Base-by-base conservation (phyloP, 306 rosid species). In the Biancaea sappan region DNA sequence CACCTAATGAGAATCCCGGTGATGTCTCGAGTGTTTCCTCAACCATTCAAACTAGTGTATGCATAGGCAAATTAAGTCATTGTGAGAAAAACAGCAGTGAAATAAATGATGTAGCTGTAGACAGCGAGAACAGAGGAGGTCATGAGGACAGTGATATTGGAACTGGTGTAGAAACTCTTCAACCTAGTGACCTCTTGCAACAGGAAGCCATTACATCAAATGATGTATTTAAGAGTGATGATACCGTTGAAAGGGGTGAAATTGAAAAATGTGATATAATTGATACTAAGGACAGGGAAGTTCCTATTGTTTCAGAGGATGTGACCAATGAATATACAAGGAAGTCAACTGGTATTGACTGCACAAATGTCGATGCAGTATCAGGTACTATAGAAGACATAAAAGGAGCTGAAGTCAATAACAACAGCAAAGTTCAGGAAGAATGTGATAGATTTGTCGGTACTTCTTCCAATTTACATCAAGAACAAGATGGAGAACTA, bases 291-390 rank as follows among this genome's bases (percentile, higher is more conserved):
- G 74, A 69, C 56, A 47, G 47, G 68, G 84, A 69, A 51, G 73
- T 6, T 21, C 35, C 51, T 14, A n/a, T 15, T 69, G 59, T 72
- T 77, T 79, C 81, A 60, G 91, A 86, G 65, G 83, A 50, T 37
- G 75, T 38, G 26, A 50, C 15, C 12, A 75, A 67, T 58, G 85
- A 31, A 48, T 38, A 78, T 54, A 19, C 19, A 22, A 66, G 43
- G 62, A 61, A 72, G 73, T 62, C 80, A n/a, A 79, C 58, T 57
- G 86, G 62, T 37, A 63, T 69, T 41, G 85, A 73, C 48, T 54
- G 67, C 81, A 31, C 31, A 15, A 16, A 66, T 29, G 26, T 69
- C 25, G 71, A 68, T 53, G 41, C 61, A 14, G 37, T 52, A 50
- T 79, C 73, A 16, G 83, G 25, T 72, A 61, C 44, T 56, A 68